Evolutionary conservation across 208 protist genomes (phyloP).

Genomic region (Acanthamoeba healyi): DNA sequence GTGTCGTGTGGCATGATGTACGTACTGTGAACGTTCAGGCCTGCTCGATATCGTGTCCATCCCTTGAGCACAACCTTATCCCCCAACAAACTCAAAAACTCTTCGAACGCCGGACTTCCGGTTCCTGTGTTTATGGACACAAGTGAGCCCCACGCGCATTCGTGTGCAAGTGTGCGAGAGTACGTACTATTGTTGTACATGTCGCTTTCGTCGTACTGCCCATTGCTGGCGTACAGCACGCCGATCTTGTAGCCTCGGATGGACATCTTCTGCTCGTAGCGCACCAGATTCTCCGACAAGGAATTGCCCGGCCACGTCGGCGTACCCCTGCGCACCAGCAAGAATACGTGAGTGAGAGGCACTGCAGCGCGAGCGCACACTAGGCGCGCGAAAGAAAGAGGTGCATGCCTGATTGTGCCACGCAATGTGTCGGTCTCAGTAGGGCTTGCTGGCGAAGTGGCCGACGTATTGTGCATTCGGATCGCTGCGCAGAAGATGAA

Average conservation of each 20-base stretch:
- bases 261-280: constrained; percentile 24
- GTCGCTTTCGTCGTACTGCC: constrained; percentile 17
- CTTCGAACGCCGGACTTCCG: constrained; percentile 40
- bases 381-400: too few species aligned
- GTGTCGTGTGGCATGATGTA: neutral
- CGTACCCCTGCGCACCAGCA: neutral
- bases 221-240: constrained; percentile 10
- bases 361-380: too few species aligned
- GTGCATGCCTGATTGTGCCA: too few species aligned
- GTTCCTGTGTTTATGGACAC: neutral
- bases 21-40: neutral
- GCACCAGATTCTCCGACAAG: constrained; percentile 14
- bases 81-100: neutral
- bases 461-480: too few species aligned
- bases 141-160: neutral
- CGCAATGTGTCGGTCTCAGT: too few species aligned
- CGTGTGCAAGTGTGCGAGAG: neutral
- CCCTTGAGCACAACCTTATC: neutral
- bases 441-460: too few species aligned
- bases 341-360: too few species aligned
- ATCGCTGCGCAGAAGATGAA: too few species aligned
- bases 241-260: constrained; percentile 5
- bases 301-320: neutral
- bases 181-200: constrained; percentile 43
- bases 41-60: constrained; percentile 17